Base-by-base conservation (phyloP, 768 basidiomycete species). In the Pisolithus sp. region DNA sequence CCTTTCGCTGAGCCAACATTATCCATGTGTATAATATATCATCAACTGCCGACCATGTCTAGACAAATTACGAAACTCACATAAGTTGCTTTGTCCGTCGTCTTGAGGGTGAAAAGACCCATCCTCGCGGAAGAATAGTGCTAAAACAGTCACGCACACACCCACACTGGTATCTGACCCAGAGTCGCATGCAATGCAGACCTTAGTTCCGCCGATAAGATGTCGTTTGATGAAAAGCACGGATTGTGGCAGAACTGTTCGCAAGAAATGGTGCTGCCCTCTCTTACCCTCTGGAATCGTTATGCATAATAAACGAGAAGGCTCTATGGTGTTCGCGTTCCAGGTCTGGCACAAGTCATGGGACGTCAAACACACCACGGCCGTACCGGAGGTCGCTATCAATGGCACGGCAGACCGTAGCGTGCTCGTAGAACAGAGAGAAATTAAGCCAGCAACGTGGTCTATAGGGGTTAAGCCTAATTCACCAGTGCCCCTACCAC, bases 121-220 rank as follows among this genome's bases (percentile, higher is more conserved):
- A 0, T 71, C 63, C 7, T 81, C 75, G 28, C 76, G 73, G 59
- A 89, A 91, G 53, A 77, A 80, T 17, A 71, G 47, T 30, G 82
- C 76, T 3, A 89, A 64, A 1, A 80, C 76, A 12, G 73, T 78
- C 2, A 89, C 57, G 0, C 76, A 80, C 1, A 89, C 73, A 2
- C 88, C 87, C 3, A 86, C 75, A 49, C 81, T 77, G 3, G 72
- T 61, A 57, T 92, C 85, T 28, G 77, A 78, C 7, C 86, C 85
- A 0, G 71, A 72, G 26, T 73, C 74, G 54, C 82, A 83, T 21
- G 75, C 75, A 20, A 82, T 67, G 55, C 80, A 81, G 0, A 83
- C 61, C 8, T 60, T 54, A 15, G 54, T 58, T 0, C 71, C 72
- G 13, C 57, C 36, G 8, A 57, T 40, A 2, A 89, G 69, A 12